Evolutionary conservation across 306 rosid species (phyloP).

Genomic region (Vicia faba): DNA sequence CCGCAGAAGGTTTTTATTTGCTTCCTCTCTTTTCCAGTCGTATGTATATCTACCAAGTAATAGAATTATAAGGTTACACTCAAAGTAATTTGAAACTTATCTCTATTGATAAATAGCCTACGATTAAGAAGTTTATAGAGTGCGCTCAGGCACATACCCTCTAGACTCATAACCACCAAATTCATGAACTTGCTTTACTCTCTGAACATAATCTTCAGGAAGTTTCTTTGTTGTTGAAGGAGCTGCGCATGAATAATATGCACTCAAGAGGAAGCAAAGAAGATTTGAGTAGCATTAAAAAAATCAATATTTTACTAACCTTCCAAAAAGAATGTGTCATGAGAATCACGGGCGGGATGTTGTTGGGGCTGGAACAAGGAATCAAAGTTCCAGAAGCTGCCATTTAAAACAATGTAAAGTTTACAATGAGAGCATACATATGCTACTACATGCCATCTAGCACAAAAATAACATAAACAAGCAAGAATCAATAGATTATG

Average conservation of each 20-base stretch:
- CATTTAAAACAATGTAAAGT: conserved; percentile 35
- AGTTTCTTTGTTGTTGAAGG: conserved; percentile 76
- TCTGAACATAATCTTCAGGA: conserved; percentile 93
- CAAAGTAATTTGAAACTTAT: conserved; percentile 12
- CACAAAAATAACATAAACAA: background rate
- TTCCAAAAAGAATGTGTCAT: conserved; percentile 83
- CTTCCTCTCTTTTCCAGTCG: conserved; percentile 93
- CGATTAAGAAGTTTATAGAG: background rate
- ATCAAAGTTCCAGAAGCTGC: conserved; percentile 96
- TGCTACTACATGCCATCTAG: background rate
- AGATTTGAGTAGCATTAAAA: conserved; percentile 25
- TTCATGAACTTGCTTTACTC: conserved; percentile 86
- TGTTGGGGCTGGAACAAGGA: conserved; percentile 98
- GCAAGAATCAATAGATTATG: background rate
- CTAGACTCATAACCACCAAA: conserved; percentile 88
- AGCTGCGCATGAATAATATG: conserved; percentile 50
- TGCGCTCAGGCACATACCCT: conserved; percentile 58
- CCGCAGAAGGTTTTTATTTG: conserved; percentile 84
- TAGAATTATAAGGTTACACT: conserved; percentile 17
- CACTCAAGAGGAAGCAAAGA: conserved; percentile 34
- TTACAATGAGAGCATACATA: background rate
- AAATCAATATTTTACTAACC: conserved; percentile 43
- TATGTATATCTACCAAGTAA: conserved; percentile 64
- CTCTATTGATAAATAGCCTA: conserved; percentile 15
- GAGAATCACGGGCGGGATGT: conserved; percentile 98